These are phyloP conservation scores for Sphagnum contortum DNA, from an alignment of 225 moss, liverwort and hornwort genomes.

Conservation along the genomic window DNA sequence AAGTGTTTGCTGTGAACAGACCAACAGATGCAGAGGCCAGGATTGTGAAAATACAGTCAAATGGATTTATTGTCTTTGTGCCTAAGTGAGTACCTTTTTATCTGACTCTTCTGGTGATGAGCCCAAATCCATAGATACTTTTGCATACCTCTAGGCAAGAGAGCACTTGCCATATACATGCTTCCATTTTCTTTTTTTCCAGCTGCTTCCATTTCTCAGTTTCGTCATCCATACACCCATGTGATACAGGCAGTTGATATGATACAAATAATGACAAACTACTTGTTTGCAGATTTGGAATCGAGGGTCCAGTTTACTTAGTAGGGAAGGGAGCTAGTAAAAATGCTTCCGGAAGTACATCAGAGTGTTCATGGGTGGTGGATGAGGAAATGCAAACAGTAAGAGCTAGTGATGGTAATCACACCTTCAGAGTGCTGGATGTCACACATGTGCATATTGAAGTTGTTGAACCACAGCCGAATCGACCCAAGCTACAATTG, in stretches of 20 bases:
- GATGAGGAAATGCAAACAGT: constrained; percentile 84
- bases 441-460: constrained; percentile 71
- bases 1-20: constrained; percentile 22
- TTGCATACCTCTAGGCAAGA: too few relatives aligned
- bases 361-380: constrained; percentile 64
- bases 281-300: constrained; percentile 64
- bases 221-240: too few relatives aligned
- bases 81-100: constrained; percentile 50
- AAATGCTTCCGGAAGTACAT: constrained; percentile 19
- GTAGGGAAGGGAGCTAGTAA: constrained; percentile 45
- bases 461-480: constrained; percentile 93
- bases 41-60: constrained; percentile 77
- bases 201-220: background rate
- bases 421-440: constrained; percentile 64
- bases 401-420: constrained; percentile 54
- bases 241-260: too few relatives aligned
- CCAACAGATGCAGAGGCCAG: constrained; percentile 78
- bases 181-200: background rate
- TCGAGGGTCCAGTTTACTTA: constrained; percentile 86
- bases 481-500: constrained; percentile 85
- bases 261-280: too few relatives aligned
- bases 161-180: too few relatives aligned
- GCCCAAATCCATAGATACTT: too few relatives aligned
- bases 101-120: too few relatives aligned
- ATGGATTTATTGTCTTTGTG: constrained; percentile 88